Percentiles rank a stretch among this genome's conserved stretches.
Conservation (phyloP, 1,139 yeast genomes). For the Debaryomyces subglobosus region DNA sequence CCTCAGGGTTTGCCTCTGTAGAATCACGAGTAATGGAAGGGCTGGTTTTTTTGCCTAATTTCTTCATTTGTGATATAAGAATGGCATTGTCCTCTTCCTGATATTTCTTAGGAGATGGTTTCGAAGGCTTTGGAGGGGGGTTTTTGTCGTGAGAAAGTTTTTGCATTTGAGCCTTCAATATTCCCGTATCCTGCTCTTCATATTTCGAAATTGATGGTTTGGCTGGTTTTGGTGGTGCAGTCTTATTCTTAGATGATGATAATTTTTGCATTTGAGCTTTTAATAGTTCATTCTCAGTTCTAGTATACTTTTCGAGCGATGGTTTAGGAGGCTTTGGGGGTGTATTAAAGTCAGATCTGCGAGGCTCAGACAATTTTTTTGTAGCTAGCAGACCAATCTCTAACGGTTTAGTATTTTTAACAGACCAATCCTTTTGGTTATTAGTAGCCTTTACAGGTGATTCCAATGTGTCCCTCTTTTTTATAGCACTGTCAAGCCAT, state of each 20-base stretch:
- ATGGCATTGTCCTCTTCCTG: conserved; percentile 1
- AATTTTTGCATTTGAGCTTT: conserved; percentile 21
- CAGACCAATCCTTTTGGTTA: not conserved
- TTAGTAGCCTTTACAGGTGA: not conserved
- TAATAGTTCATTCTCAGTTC: conserved; percentile 22
- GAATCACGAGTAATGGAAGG: not conserved
- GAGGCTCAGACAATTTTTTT: not conserved
- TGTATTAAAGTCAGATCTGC: not conserved
- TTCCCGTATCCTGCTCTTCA: conserved; percentile 26
- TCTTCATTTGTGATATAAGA: conserved; percentile 3
- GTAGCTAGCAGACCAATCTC: not conserved
- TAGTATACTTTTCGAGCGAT: conserved; percentile 17
- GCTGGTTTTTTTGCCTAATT: not conserved
- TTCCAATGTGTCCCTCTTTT: conserved; percentile 12
- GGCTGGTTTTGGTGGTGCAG: conserved; percentile 18
- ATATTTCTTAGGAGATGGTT: not conserved
- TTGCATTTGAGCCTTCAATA: conserved; percentile 27
- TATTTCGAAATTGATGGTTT: conserved; percentile 20
- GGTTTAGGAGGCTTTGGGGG: conserved; percentile 12
- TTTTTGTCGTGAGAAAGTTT: conserved; percentile 19
- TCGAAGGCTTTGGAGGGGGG: conserved; percentile 9
- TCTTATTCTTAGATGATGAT: conserved; percentile 10
- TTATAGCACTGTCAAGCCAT: conserved; percentile 27
- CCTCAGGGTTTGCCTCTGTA: conserved; percentile 15
- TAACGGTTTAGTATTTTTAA: not conserved